These are phyloP conservation scores for Penicillium paradoxum DNA, from an alignment of 495 filamentous ascomycete species.

Conservation along the genomic window DNA sequence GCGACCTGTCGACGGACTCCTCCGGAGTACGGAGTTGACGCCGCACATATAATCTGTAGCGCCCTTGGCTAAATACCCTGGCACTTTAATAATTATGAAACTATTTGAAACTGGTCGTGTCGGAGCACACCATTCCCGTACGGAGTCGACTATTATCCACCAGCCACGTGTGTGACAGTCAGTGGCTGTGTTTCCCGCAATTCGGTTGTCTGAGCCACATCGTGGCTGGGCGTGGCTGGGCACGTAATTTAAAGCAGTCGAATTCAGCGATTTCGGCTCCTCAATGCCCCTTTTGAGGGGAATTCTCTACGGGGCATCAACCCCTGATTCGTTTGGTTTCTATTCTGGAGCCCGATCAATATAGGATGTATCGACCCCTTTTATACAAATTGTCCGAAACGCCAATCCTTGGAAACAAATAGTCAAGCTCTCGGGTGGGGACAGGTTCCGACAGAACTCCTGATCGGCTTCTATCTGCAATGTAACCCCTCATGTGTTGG, in stretches of 20 bases:
- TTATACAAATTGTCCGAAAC: background rate
- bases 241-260: no score
- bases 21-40: background rate
- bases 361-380: background rate
- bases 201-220: slow-evolving; percentile 18
- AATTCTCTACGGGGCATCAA: slow-evolving; percentile 1
- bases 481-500: background rate
- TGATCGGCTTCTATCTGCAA: background rate
- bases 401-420: background rate
- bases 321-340: background rate
- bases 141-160: background rate
- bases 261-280: background rate
- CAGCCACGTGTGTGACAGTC: slow-evolving; percentile 23
- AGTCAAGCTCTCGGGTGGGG: slow-evolving; percentile 3
- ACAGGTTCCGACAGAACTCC: background rate
- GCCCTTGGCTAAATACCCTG: background rate
- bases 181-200: slow-evolving; percentile 22
- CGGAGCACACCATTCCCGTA: background rate
- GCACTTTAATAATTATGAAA: background rate
- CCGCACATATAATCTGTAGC: background rate
- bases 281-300: background rate
- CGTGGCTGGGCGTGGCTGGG: slow-evolving; percentile 17
- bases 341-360: background rate
- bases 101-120: background rate
- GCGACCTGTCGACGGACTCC: no score